Evolutionary conservation across 2,329 filamentous ascomycete species (phyloP).

Genomic region (Grosmannia penicillata): DNA sequence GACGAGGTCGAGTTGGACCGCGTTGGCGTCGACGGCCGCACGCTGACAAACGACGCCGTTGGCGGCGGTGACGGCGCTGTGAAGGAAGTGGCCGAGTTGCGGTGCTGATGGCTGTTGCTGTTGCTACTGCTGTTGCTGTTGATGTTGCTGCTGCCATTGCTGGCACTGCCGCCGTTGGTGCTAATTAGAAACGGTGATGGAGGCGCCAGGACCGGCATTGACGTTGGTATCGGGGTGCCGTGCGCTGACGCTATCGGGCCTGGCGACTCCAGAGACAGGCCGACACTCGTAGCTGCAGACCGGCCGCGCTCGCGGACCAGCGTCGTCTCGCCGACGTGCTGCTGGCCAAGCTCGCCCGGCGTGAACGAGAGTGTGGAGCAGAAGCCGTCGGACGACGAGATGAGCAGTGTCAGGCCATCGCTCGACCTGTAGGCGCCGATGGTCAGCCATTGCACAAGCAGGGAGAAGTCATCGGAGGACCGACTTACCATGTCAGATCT

Average conservation of each 20-base stretch:
- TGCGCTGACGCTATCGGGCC: too few species aligned
- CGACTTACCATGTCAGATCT: conserved; percentile 74
- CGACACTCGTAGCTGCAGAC: background rate
- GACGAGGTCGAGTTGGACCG: conserved; percentile 80
- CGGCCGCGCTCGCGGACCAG: conserved; percentile 15
- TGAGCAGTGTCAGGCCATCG: conserved; percentile 26
- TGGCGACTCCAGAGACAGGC: too few species aligned
- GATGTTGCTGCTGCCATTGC: background rate
- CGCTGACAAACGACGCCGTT: conserved; percentile 39
- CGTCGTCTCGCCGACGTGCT: conserved; percentile 55
- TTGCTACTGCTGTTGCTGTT: background rate
- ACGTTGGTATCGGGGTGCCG: too few species aligned
- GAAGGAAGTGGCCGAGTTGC: conserved; percentile 42
- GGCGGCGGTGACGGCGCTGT: conserved; percentile 43
- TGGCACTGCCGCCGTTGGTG: too few species aligned
- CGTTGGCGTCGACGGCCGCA: conserved; percentile 62
- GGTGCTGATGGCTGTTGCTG: conserved; percentile 31
- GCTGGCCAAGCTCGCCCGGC: conserved; percentile 69
- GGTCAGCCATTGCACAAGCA: background rate
- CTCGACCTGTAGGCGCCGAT: conserved; percentile 25
- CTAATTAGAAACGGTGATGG: too few species aligned
- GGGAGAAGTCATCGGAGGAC: background rate
- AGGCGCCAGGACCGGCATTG: too few species aligned
- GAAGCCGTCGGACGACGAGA: conserved; percentile 81
- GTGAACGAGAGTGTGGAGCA: conserved; percentile 82